Conservation (phyloP, 1,284 basidiomycete genomes). For the Malassezia yamatoensis region DNA sequence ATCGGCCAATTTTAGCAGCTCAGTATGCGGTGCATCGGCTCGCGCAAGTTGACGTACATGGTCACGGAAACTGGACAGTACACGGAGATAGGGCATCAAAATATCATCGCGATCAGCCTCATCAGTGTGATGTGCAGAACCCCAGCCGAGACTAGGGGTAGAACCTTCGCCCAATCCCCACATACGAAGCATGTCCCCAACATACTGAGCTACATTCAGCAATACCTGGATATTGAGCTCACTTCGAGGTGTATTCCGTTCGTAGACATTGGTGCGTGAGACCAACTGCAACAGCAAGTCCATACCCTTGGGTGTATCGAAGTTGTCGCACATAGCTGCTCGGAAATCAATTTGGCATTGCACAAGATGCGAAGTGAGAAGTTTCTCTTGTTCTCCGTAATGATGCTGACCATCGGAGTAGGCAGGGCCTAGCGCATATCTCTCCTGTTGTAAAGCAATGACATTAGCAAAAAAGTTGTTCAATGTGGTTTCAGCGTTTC, state of each 20-base stretch:
- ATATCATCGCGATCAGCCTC: constrained; percentile 63
- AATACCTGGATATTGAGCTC: constrained; percentile 62
- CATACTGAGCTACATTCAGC: constrained; percentile 68
- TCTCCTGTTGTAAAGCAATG: constrained; percentile 61
- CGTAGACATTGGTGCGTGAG: constrained; percentile 79
- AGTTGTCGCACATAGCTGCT: constrained; percentile 86
- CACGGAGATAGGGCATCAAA: constrained; percentile 78
- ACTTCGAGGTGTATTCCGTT: constrained; percentile 50
- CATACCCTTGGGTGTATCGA: constrained; percentile 83
- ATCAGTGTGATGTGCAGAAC: constrained; percentile 19
- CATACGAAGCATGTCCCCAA: constrained; percentile 80
- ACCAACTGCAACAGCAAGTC: constrained; percentile 70
- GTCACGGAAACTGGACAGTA: constrained; percentile 83
- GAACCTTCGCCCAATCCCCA: constrained; percentile 81
- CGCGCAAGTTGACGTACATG: constrained; percentile 75
- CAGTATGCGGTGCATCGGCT: constrained; percentile 27
- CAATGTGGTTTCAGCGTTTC: constrained; percentile 70
- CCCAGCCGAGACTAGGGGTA: constrained; percentile 37
- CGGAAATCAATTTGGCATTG: constrained; percentile 71
- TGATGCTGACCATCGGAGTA: constrained; percentile 52
- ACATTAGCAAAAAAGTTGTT: constrained; percentile 91
- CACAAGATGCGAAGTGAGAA: constrained; percentile 56
- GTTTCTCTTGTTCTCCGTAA: constrained; percentile 37
- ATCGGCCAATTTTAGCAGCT: constrained; percentile 53
- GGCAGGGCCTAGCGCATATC: constrained; percentile 41